phyloP scores from a whole-genome alignment of 2,329 filamentous ascomycete species.

The Colletotrichum chlorophyti region DNA sequence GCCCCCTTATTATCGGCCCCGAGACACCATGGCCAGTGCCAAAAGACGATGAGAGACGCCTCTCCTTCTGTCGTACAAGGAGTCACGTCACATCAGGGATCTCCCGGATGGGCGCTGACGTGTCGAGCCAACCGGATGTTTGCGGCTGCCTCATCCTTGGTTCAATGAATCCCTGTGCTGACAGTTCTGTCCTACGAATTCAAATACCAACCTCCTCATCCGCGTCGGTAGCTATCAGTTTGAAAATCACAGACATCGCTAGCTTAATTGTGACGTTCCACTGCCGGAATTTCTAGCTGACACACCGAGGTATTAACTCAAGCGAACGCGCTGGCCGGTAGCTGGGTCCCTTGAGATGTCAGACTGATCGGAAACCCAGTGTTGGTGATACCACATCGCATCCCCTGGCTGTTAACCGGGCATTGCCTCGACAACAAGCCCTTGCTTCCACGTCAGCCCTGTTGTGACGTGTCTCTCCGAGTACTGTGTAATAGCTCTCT shows the following conservation, averaged over 20 bases:
- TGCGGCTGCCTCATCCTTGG: background rate
- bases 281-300: no score
- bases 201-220: background rate
- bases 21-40: background rate
- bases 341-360: no score
- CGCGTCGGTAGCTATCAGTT: no score
- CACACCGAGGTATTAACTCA: no score
- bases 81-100: background rate
- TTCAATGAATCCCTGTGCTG: no score
- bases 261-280: no score
- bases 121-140: conserved; percentile 1
- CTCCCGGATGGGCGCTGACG: no score
- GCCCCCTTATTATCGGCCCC: background rate
- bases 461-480: conserved; percentile 19
- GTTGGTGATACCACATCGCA: background rate
- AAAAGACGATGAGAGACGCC: background rate
- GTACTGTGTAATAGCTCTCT: background rate
- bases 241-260: no score
- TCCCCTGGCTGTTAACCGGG: background rate
- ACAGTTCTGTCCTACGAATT: background rate
- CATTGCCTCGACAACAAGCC: background rate
- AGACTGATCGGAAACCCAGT: no score
- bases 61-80: conserved; percentile 9
- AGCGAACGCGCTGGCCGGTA: no score
- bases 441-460: conserved; percentile 6